Conservation (phyloP, 108 stramenopile species). For the Cylindrotheca fusiformis region DNA sequence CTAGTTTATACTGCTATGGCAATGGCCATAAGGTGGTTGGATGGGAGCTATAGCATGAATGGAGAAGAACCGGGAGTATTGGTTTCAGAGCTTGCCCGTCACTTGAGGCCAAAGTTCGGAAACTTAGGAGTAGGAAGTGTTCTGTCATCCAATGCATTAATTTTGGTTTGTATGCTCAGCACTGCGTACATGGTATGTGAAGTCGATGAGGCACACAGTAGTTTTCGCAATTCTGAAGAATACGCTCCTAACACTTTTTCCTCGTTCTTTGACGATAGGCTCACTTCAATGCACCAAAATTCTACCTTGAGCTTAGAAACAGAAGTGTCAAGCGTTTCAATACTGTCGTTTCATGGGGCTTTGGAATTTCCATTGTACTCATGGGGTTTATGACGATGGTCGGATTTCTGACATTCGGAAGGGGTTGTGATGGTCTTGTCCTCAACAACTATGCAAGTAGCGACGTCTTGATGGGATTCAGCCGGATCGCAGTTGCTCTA, state of each 20-base stretch:
- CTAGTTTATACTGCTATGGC: conserved; percentile 86
- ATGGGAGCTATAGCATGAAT: conserved; percentile 67
- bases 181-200: conserved; percentile 87
- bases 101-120: conserved; percentile 74
- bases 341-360: conserved; percentile 71
- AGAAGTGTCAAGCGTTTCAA: conserved; percentile 82
- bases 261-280: conserved; percentile 36
- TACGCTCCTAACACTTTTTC: background rate
- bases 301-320: conserved; percentile 89
- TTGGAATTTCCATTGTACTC: conserved; percentile 69
- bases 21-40: conserved; percentile 75
- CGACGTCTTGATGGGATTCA: conserved; percentile 81
- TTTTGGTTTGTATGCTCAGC: conserved; percentile 95
- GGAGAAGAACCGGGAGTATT: conserved; percentile 27
- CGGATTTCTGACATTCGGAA: conserved; percentile 94
- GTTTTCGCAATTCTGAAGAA: background rate
- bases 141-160: conserved; percentile 71
- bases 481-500: conserved; percentile 89
- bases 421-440: conserved; percentile 77
- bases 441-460: conserved; percentile 92
- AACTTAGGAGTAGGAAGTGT: conserved; percentile 56
- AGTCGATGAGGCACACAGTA: background rate
- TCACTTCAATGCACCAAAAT: conserved; percentile 95
- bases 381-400: conserved; percentile 77
- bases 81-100: conserved; percentile 45